Base-by-base conservation (phyloP, 805 yeast genomes). In the Maudiozyma barnettii region DNA sequence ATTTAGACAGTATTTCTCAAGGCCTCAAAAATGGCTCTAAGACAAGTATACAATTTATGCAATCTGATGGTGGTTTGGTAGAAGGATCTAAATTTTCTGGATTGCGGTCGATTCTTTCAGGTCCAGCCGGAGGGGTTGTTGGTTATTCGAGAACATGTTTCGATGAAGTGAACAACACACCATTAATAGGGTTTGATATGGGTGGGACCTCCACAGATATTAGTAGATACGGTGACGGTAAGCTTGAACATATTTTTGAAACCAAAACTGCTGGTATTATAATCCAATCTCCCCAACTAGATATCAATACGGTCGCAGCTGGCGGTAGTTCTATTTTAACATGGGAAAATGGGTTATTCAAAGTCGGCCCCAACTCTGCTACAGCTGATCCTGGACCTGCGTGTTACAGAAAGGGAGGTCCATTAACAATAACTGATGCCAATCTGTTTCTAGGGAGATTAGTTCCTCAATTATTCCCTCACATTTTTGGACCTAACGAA, bases 91-190 rank as follows among this genome's bases (percentile, higher is more conserved):
- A 78, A 43, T 91, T 91, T 62, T 82, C 96, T 0, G 98, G 98
- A 1, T 70, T 91, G 35, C 76, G 80, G 55, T 95, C 98, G 3
- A 84, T 91, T 43, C 67, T 91, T 33, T 87, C 96, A 1, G 98
- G 98, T 2, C 98, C 98, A 2, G 98, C 98, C 9, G 98, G 98
- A 36, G 98, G 98, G 44, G 95, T 91, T 49, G 96, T 91, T 31
- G 98, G 98, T 0, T 86, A 80, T 56, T 86, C 96, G 0, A 75
- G 78, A 45, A 90, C 98, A 0, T 85, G 95, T 51, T 87, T 74
- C 60, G 73, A 78, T 50, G 65, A 68, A 1, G 57, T 66, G n/a
- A 75, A 75, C 47, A 65, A 67, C 12, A 73, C 75, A 21, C 89
- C 95, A 0, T 70, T 84, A 42, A 76, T 86, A 48, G 95, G 93